A percentile compares a stretch with the other conserved stretches of the same genome.
These are phyloP conservation scores for Akebia trifoliata DNA, from an alignment of 164 flowering plant genomes.

Conservation along the genomic window DNA sequence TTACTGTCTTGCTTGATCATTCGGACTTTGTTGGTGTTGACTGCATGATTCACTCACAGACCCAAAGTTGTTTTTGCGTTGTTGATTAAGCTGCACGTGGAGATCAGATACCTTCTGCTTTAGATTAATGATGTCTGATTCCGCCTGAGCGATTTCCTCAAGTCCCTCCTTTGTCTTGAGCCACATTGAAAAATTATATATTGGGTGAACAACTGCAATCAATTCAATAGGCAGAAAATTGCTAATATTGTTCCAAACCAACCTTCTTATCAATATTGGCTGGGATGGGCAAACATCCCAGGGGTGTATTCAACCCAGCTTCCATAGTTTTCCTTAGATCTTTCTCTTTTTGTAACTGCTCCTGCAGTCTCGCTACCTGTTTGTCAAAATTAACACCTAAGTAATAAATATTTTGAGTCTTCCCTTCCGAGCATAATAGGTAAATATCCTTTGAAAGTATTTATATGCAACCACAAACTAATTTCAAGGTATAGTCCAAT, in stretches of 20 bases:
- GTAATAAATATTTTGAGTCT: constrained; percentile 2
- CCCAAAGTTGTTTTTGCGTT: constrained; percentile 29
- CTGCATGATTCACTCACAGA: constrained; percentile 24
- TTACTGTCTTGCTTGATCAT: constrained; percentile 35
- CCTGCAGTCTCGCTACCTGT: constrained; percentile 74
- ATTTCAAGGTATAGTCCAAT: neutral
- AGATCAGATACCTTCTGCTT: constrained; percentile 70
- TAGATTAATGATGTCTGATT: constrained; percentile 58
- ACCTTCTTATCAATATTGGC: constrained; percentile 62
- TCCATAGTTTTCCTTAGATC: constrained; percentile 60
- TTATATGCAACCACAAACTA: neutral
- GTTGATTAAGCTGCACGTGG: constrained; percentile 45
- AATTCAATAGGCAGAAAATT: constrained; percentile 1
- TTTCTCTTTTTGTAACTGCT: constrained; percentile 69
- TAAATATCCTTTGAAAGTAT: neutral
- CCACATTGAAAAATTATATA: constrained; percentile 18
- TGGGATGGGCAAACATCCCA: constrained; percentile 26
- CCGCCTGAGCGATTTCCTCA: constrained; percentile 57
- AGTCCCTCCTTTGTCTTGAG: constrained; percentile 62
- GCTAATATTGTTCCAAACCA: constrained; percentile 13
- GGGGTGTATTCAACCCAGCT: constrained; percentile 47
- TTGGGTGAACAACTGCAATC: neutral
- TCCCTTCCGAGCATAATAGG: neutral
- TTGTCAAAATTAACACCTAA: neutral
- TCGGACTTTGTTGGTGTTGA: constrained; percentile 24